These are phyloP conservation scores for Pseudocercospora cruenta DNA, from an alignment of 2,329 filamentous ascomycete species.

Conservation along the genomic window DNA sequence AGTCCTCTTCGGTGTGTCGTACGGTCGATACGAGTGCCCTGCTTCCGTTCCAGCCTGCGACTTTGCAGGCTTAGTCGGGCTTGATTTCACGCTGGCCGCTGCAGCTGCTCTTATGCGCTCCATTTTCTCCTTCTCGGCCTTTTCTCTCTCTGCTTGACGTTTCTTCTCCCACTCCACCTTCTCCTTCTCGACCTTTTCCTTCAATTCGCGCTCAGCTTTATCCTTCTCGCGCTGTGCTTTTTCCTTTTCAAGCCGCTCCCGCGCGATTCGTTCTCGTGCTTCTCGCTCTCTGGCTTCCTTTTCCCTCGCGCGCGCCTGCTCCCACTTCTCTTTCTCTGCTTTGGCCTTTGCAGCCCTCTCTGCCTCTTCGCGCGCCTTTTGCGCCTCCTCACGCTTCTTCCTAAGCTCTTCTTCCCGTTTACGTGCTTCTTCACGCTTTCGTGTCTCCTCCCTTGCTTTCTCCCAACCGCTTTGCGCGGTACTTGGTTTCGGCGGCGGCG, in stretches of 20 bases:
- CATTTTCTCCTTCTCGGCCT: constrained; percentile 29
- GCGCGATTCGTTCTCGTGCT: constrained; percentile 51
- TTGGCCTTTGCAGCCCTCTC: constrained; percentile 50
- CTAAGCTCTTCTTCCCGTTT: constrained; percentile 62
- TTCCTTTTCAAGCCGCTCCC: constrained; percentile 40
- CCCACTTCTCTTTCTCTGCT: constrained; percentile 56
- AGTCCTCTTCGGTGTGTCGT: constrained; percentile 47
- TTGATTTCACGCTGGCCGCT: constrained; percentile 37
- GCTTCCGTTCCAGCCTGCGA: constrained; percentile 66
- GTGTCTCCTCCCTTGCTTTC: constrained; percentile 69
- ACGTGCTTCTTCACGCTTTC: constrained; percentile 66
- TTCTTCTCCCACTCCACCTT: constrained; percentile 45
- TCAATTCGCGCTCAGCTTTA: constrained; percentile 40
- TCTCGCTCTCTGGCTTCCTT: constrained; percentile 54
- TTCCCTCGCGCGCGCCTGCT: constrained; percentile 53
- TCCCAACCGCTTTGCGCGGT: constrained; percentile 57
- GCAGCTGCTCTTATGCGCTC: constrained; percentile 32
- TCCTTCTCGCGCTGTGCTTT: constrained; percentile 48
- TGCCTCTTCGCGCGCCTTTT: constrained; percentile 54
- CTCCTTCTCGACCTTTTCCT: constrained; percentile 46
- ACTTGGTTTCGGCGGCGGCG: constrained; percentile 28
- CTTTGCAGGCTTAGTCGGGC: constrained; percentile 47
- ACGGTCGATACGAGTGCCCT: constrained; percentile 47
- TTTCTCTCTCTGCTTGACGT: constrained; percentile 24
- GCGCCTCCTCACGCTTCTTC: constrained; percentile 60